Conservation (phyloP, 192 early-diverging fungal genomes). For the Coemansia sp. region DNA sequence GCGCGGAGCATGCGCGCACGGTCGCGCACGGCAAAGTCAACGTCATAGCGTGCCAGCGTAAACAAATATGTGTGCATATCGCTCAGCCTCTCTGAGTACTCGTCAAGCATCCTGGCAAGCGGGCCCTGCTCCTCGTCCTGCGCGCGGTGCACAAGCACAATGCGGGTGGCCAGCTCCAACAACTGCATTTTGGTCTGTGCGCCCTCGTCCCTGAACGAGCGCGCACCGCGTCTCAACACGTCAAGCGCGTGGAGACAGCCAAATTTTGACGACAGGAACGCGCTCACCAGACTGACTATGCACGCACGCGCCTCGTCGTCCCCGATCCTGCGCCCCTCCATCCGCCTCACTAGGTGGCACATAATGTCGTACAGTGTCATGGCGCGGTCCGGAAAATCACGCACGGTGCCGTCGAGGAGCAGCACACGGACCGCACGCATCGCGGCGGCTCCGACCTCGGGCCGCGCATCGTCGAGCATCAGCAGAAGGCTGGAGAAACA, state of each 20-base stretch:
- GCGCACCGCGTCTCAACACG: constrained; percentile 72
- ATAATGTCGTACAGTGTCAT: constrained; percentile 50
- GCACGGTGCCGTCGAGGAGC: constrained; percentile 40
- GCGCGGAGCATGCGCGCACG: constrained; percentile 65
- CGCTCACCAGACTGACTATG: constrained; percentile 83
- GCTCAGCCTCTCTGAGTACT: constrained; percentile 6
- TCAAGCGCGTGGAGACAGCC: constrained; percentile 69
- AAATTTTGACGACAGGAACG: constrained; percentile 63
- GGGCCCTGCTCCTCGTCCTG: not conserved
- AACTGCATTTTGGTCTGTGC: constrained; percentile 76
- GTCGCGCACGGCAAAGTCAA: constrained; percentile 86
- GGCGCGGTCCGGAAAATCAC: constrained; percentile 31
- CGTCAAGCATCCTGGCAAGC: constrained; percentile 8
- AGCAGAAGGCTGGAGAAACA: constrained; percentile 43
- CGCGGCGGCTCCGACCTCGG: constrained; percentile 14
- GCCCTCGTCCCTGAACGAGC: constrained; percentile 55
- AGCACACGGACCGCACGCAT: constrained; percentile 33
- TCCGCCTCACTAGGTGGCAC: constrained; percentile 23
- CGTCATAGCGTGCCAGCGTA: constrained; percentile 86
- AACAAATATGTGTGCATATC: constrained; percentile 72
- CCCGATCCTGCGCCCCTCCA: constrained; percentile 5
- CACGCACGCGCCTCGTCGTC: constrained; percentile 68
- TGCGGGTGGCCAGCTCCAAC: constrained; percentile 65
- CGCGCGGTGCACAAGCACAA: not conserved
- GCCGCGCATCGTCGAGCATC: constrained; percentile 21